Percentiles rank a stretch among this genome's conserved stretches.
Conservation (phyloP, 2,329 filamentous ascomycete species). For the Pseudophaeomoniella oleicola region DNA sequence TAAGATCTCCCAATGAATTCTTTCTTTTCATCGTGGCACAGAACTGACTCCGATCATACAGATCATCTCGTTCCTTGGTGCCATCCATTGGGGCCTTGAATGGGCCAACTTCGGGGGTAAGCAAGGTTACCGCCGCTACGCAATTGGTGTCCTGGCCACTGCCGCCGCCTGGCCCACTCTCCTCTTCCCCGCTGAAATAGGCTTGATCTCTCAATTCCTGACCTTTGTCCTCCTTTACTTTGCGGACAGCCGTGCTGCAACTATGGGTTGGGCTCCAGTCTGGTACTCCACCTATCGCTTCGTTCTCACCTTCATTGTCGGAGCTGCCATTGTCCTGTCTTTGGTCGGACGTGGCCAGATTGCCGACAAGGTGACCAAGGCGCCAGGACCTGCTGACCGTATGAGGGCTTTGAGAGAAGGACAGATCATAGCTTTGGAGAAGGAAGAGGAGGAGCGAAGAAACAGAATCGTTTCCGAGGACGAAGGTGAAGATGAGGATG, state of each 20-base stretch:
- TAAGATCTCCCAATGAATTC: slow-evolving; percentile 27
- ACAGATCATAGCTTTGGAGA: slow-evolving; percentile 30
- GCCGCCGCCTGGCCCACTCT: slow-evolving; percentile 82
- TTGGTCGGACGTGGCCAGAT: slow-evolving; percentile 74
- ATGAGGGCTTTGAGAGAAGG: slow-evolving; percentile 34
- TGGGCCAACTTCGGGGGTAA: slow-evolving; percentile 54
- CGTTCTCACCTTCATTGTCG: slow-evolving; percentile 79
- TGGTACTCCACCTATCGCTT: slow-evolving; percentile 91
- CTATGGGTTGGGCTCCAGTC: slow-evolving; percentile 60
- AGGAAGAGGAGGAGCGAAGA: slow-evolving; percentile 22
- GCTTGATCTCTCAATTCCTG: slow-evolving; percentile 70
- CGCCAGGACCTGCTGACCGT: slow-evolving; percentile 29
- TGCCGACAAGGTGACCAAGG: slow-evolving; percentile 36
- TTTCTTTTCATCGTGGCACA: slow-evolving; percentile 2
- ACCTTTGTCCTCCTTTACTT: slow-evolving; percentile 81
- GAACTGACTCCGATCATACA: slow-evolving; percentile 16
- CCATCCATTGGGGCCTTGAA: slow-evolving; percentile 87
- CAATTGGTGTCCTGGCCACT: slow-evolving; percentile 66
- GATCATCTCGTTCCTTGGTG: slow-evolving; percentile 89
- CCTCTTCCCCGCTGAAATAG: slow-evolving; percentile 69
- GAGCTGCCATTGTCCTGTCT: slow-evolving; percentile 63
- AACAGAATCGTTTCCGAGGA: slow-evolving; percentile 11
- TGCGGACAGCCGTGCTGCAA: slow-evolving; percentile 59
- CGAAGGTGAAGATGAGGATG: slow-evolving; percentile 12
- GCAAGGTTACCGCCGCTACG: slow-evolving; percentile 66